phyloP scores from a whole-genome alignment of 495 filamentous ascomycete genomes.

The Pyrenula massariospora region DNA sequence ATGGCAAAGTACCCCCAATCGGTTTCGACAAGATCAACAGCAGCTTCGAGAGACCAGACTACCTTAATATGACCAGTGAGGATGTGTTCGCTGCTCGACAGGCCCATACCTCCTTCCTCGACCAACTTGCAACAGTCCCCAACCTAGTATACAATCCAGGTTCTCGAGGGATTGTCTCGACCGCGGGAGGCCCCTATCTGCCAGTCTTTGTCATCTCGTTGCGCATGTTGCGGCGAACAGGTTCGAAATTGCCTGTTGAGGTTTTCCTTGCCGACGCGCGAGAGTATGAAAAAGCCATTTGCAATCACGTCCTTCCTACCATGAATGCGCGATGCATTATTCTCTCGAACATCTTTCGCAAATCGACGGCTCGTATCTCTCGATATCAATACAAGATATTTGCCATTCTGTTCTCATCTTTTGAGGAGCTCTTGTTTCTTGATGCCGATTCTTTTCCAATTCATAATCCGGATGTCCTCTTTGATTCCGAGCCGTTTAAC shows the following conservation, averaged over 20 bases:
- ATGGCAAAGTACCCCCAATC: constrained; percentile 12
- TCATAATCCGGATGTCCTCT: constrained; percentile 30
- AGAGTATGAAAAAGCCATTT: constrained; percentile 36
- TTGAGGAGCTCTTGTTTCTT: constrained; percentile 42
- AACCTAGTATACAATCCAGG: neutral
- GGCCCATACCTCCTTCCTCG: constrained; percentile 6
- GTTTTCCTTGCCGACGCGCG: constrained; percentile 33
- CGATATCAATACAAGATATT: constrained; percentile 42
- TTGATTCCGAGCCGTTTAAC: constrained; percentile 30
- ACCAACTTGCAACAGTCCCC: neutral
- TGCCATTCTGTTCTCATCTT: constrained; percentile 41
- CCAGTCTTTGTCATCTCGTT: constrained; percentile 33
- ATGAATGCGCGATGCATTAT: constrained; percentile 37
- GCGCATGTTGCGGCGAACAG: constrained; percentile 38
- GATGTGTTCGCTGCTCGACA: constrained; percentile 21
- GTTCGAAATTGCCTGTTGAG: constrained; percentile 40
- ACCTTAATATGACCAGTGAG: constrained; percentile 17
- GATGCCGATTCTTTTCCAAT: constrained; percentile 41
- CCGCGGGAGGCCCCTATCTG: constrained; percentile 11
- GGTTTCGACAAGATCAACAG: constrained; percentile 11
- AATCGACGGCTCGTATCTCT: constrained; percentile 14
- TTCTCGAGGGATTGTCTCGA: neutral
- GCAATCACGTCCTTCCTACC: constrained; percentile 30
- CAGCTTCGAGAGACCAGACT: constrained; percentile 10
- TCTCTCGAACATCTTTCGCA: constrained; percentile 21